These are phyloP conservation scores for Suillus occidentalis DNA, from an alignment of 768 basidiomycete species.

Conservation along the genomic window DNA sequence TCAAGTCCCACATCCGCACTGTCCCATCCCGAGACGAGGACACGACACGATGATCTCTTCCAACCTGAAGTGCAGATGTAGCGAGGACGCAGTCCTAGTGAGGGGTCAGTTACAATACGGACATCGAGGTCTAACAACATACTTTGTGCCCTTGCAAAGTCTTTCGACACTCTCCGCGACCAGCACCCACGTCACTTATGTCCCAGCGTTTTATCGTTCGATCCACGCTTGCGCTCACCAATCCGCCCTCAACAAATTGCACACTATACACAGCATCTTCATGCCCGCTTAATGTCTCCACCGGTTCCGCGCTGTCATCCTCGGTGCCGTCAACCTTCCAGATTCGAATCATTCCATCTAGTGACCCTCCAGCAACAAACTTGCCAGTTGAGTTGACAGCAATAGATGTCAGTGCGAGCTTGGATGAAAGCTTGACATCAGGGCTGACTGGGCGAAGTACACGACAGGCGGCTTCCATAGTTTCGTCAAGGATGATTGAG, in stretches of 20 bases:
- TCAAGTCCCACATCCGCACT: conserved; percentile 91
- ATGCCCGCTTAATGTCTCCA: conserved; percentile 76
- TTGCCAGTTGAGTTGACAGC: conserved; percentile 75
- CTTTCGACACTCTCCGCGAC: conserved; percentile 50
- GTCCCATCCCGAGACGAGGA: conserved; percentile 95
- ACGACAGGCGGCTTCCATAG: conserved; percentile 47
- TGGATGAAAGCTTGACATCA: conserved; percentile 18
- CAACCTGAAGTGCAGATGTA: conserved; percentile 85
- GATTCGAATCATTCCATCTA: conserved; percentile 78
- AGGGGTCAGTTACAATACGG: conserved; percentile 3
- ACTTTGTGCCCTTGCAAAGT: conserved; percentile 63
- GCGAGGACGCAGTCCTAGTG: conserved; percentile 68
- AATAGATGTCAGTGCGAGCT: conserved; percentile 63
- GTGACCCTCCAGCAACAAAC: conserved; percentile 63
- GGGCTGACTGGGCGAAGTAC: conserved; percentile 19
- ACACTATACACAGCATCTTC: conserved; percentile 85
- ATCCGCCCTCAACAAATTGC: conserved; percentile 88
- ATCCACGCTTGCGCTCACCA: conserved; percentile 91
- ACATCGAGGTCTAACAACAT: conserved; percentile 43
- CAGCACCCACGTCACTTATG: conserved; percentile 41
- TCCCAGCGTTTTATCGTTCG: conserved; percentile 91
- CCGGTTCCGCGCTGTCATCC: conserved; percentile 52
- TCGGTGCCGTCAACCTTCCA: conserved; percentile 72
- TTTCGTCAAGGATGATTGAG: conserved; percentile 46
- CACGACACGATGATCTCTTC: conserved; percentile 77